Base-by-base conservation (phyloP, 768 basidiomycete genomes). In the Crepidotus variabilis region DNA sequence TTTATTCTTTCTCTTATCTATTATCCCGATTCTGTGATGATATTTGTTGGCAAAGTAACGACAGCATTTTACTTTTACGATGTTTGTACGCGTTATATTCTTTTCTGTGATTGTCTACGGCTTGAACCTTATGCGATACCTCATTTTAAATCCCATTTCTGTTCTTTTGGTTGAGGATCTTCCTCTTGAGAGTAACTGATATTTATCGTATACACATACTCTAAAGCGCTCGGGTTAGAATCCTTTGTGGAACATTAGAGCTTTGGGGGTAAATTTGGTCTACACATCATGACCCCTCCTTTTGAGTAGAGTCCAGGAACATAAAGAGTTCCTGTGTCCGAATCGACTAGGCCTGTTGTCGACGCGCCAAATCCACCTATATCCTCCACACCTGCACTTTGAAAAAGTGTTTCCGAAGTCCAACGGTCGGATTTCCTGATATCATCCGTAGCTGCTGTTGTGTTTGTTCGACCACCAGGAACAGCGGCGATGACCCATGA, bases 361-460 rank as follows among this genome's bases (percentile, higher is more conserved):
- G 84, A 82, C 1, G 78, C 70, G 13, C 78, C 75, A 62, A 87
- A 86, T 5, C 78, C 77, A 2, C 76, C 72, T n/a, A 59, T 49
- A 10, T 60, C 60, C 47, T 65, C 64, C 2, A 63, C 58, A 4
- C 88, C 88, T 58, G 84, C 75, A 61, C 88, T 90, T 71, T 87
- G 88, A 71, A 87, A 90, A n/a, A 90, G 59, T 0, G 88, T 88
- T 62, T 78, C 74, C 28, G 88, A 54, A 33, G 75, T 73, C 61
- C 78, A 72, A 1, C 28, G 28, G 28, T 28, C 28, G 4, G 28
- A 28, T 4, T 28, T 28, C 4, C 28, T 8, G 8, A 28, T 28
- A 28, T 28, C 28, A 28, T 28, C 8, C 28, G 28, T 28, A 28
- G 28, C 28, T 28, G 8, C 28, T 20, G 39, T 43, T 11, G 18